These are phyloP conservation scores for Eucalyptus cloeziana DNA, from an alignment of 345 rosid species.

Conservation along the genomic window DNA sequence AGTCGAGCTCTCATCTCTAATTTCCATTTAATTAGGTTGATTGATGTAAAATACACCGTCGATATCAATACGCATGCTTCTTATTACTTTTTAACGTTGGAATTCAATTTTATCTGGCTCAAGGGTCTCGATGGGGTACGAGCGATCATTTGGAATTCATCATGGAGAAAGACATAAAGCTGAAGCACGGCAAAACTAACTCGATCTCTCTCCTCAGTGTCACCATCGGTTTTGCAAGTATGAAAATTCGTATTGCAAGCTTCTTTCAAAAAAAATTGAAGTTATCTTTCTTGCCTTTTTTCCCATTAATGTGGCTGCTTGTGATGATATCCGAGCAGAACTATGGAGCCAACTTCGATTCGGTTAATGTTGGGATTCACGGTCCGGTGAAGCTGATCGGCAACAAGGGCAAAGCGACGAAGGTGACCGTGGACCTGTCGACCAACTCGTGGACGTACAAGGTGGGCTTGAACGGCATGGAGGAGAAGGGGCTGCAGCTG, in stretches of 20 bases:
- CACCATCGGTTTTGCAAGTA: constrained; percentile 29
- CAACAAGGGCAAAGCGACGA: background rate
- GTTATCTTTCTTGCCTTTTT: background rate
- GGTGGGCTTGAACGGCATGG: constrained; percentile 36
- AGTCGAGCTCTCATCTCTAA: background rate
- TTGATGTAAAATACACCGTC: background rate
- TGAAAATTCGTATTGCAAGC: background rate
- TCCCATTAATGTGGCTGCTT: background rate
- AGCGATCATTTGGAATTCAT: background rate
- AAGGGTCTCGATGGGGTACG: constrained; percentile 4
- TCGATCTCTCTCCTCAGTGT: constrained; percentile 29
- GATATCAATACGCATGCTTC: background rate
- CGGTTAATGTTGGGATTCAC: background rate
- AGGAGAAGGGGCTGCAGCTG: background rate
- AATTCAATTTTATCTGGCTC: background rate
- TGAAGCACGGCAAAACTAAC: constrained; percentile 12
- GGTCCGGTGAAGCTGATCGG: constrained; percentile 22
- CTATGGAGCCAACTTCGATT: constrained; percentile 14
- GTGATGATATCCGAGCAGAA: constrained; percentile 1
- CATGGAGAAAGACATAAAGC: constrained; percentile 3
- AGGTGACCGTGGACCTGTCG: constrained; percentile 4
- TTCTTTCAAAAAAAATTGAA: background rate
- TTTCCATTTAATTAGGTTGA: background rate
- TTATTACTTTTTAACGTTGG: background rate
- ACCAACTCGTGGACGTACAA: constrained; percentile 40